Evolutionary conservation across 768 basidiomycete species (phyloP).

Genomic region (Myochromella boudieri): DNA sequence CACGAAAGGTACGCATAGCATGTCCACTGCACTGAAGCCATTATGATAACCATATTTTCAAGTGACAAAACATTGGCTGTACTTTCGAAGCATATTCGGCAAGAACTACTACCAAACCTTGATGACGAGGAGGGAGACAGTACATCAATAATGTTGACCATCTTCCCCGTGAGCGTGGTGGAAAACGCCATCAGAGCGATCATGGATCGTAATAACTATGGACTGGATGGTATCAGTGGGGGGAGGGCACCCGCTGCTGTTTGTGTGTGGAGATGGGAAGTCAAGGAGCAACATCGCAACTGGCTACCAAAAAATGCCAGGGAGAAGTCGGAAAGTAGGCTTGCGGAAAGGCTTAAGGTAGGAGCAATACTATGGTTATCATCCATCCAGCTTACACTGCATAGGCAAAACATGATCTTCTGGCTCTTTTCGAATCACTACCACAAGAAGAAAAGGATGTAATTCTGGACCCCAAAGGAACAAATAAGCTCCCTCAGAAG

Average conservation of each 20-base stretch:
- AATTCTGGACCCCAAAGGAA: slow-evolving; percentile 54
- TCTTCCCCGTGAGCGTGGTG: slow-evolving; percentile 52
- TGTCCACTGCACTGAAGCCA: background rate
- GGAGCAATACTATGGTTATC: slow-evolving; percentile 15
- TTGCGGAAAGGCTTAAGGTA: slow-evolving; percentile 67
- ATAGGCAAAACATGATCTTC: slow-evolving; percentile 62
- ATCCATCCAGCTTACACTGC: slow-evolving; percentile 3
- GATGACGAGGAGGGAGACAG: slow-evolving; percentile 42
- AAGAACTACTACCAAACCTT: slow-evolving; percentile 62
- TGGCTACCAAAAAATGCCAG: slow-evolving; percentile 68
- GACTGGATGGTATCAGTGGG: slow-evolving; percentile 55
- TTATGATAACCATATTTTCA: slow-evolving; percentile 1
- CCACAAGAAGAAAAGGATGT: slow-evolving; percentile 54
- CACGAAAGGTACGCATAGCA: slow-evolving; percentile 71
- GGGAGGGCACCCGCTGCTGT: slow-evolving; percentile 61
- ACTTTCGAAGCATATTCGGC: slow-evolving; percentile 69
- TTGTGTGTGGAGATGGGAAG: slow-evolving; percentile 87
- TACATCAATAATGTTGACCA: slow-evolving; percentile 30
- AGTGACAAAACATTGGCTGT: slow-evolving; percentile 73
- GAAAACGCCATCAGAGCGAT: slow-evolving; percentile 65
- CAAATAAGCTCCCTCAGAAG: slow-evolving; percentile 33
- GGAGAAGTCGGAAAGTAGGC: slow-evolving; percentile 61
- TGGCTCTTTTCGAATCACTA: slow-evolving; percentile 53
- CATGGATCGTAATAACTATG: slow-evolving; percentile 78
- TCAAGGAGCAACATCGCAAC: slow-evolving; percentile 52